Evolutionary conservation across 2,329 filamentous ascomycete genomes (phyloP), one percentile per base, ranked within the genome.

Genomic region (Alternaria sp.): DNA sequence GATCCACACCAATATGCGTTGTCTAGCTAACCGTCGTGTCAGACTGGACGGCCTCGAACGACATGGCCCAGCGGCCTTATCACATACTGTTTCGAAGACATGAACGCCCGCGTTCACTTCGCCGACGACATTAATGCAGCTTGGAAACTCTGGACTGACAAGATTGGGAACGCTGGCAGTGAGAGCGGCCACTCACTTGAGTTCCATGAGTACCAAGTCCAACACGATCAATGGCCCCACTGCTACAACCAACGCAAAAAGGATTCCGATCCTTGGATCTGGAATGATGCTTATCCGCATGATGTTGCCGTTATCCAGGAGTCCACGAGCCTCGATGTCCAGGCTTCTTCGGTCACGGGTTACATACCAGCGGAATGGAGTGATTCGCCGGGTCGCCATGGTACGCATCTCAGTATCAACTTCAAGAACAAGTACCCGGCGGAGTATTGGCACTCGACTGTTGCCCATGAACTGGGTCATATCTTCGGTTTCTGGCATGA

Each of bases 91-190:
- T 59, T 32, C 10, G 49, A 30, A 22, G 49, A 59, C 14, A 28
- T 44, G 6, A 16, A 41, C 9, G 30, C 40, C 18, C 38, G 49
- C 3, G 34, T 14, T 18, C 22, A 59, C 28, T 54, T 59, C 28
- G n/a, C 16, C 14, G 16, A 54, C n/a, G 49, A 53, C 4, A 54
- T 54, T 16, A 32, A 54, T 14, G 56, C 48, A 18, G 56, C 56
- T 8, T 53, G 48, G 48, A 59, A 59, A 34, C 49, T 59, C 6
- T 59, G 56, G 56, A 20, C 30, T 2, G 49, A 59, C 25, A 53
- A 36, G n/a, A 52, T 58, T 4, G 38, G 55, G 4, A 27, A 53
- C 9, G 46, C 46, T 9, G 36, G 55, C 5, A 27, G 36, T 11
- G 25, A 20, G 18, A 54, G 40, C 25, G 56, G 56, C 8, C 49